Evolutionary conservation across 768 basidiomycete species (phyloP), one percentile per base, ranked within the genome.

Genomic region (Calocybe cyanea): DNA sequence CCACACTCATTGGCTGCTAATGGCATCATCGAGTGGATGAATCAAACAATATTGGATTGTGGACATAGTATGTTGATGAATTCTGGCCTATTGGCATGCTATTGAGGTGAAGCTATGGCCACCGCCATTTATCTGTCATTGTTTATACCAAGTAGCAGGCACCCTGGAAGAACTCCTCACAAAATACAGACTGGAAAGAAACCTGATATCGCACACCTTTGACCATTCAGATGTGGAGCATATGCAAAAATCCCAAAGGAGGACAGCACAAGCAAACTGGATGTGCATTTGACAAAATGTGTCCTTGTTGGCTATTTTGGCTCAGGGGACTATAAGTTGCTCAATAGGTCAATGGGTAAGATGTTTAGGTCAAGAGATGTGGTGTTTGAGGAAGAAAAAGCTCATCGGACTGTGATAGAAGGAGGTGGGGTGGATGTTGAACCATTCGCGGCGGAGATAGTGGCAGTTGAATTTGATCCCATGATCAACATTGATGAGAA

Each of bases 141-240:
- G 4, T 34, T 34, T 20, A 25, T 34, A 5, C 42, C 42, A 4
- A 34, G 17, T 44, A 0, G 41, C 20, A 37, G 55, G 20, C 3
- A 55, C 39, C 46, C 61, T 17, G 17, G 35, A 1, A 31, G 20
- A 1, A 51, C 46, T 8, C 57, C 57, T 8, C 18, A n/a, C 13
- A 25, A 63, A 38, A 19, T 38, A 1, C 61, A 59, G 54, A 32
- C 13, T 0, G 51, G 53, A 0, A 35, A 25, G 0, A 51, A 51
- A 13, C 64, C 61, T 0, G 51, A 67, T 20, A 41, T 71, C 0
- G 51, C 60, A 1, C 56, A 64, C 38, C 44, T 71, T 0, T 51
- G 47, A 6, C 49, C 38, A 13, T 40, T 40, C 13, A 23, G 38
- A 15, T 66, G 61, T 32, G 48, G 39, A 7, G 32, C 39, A 2